Percentiles rank a stretch among this genome's conserved stretches.
These are phyloP conservation scores for Solanum piurae DNA, from an alignment of 257 asterid genomes.

Conservation along the genomic window DNA sequence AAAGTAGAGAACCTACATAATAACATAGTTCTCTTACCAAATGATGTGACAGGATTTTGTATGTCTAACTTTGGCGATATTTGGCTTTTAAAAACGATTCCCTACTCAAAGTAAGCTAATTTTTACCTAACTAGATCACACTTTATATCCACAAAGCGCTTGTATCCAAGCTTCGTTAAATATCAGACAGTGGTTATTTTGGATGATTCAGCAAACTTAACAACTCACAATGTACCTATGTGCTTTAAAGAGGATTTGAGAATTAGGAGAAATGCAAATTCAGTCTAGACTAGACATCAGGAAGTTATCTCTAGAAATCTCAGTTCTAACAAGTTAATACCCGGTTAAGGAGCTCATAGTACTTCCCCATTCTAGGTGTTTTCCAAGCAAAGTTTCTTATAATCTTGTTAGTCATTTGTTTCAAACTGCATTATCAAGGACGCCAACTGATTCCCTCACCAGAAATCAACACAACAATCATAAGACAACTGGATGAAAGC, in stretches of 20 bases:
- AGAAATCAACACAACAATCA: background rate
- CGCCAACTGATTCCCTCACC: background rate
- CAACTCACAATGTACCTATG: background rate
- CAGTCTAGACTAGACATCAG: background rate
- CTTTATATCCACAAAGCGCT: background rate
- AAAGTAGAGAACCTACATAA: background rate
- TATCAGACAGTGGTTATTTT: background rate
- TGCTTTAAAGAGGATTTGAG: background rate
- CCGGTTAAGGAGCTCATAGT: background rate
- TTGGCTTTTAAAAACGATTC: background rate
- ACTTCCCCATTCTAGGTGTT: background rate
- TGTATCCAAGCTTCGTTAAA: background rate
- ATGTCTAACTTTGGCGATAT: background rate
- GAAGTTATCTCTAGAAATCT: background rate
- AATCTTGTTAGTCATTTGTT: constrained; percentile 21
- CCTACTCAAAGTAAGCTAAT: background rate
- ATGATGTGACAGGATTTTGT: background rate
- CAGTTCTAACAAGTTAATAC: background rate
- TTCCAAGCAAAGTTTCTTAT: constrained; percentile 25
- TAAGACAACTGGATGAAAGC: background rate
- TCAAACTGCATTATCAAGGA: background rate
- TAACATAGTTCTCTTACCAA: background rate
- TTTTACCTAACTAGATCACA: background rate
- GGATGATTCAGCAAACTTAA: background rate
- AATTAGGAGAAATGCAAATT: background rate